A percentile compares a stretch with the other conserved stretches of the same genome.
These are phyloP conservation scores for Blakeslea trispora DNA, from an alignment of 371 early-diverging fungal species.

Conservation along the genomic window DNA sequence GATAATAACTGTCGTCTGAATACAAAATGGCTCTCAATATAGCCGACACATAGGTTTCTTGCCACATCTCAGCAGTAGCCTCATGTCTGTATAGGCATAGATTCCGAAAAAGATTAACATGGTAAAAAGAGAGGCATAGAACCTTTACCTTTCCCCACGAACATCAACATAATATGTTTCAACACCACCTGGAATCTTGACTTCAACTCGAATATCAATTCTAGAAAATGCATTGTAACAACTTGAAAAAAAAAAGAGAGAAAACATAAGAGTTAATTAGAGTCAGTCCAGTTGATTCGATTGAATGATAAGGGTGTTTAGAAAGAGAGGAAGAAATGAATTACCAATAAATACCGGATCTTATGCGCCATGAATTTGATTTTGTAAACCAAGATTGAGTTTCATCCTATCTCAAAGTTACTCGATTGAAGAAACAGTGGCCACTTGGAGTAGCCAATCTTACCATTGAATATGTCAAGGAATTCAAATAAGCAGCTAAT, in stretches of 20 bases:
- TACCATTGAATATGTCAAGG: slow-evolving; percentile 91
- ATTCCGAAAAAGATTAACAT: too few species aligned
- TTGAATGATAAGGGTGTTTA: too few species aligned
- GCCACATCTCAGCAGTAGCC: slow-evolving; percentile 86
- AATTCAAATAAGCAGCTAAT: slow-evolving; percentile 93
- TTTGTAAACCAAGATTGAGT: slow-evolving; percentile 73
- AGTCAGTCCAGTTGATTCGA: too few species aligned
- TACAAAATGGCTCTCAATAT: slow-evolving; percentile 89
- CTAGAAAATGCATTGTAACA: slow-evolving; percentile 96
- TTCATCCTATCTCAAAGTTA: slow-evolving; percentile 51
- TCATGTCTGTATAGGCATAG: slow-evolving; percentile 63
- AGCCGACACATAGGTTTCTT: slow-evolving; percentile 86
- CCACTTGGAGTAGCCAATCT: too few species aligned
- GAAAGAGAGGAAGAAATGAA: neutral
- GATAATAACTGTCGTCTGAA: slow-evolving; percentile 73
- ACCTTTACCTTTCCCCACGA: slow-evolving; percentile 66
- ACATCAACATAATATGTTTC: slow-evolving; percentile 88
- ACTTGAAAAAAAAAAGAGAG: slow-evolving; percentile 50
- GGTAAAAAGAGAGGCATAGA: too few species aligned
- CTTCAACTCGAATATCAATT: slow-evolving; percentile 96
- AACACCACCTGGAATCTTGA: slow-evolving; percentile 96
- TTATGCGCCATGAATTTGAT: slow-evolving; percentile 67
- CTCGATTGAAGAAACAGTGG: slow-evolving; percentile 9
- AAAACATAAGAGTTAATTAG: too few species aligned
- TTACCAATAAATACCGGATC: slow-evolving; percentile 75